Evolutionary conservation across 1,284 basidiomycete genomes (phyloP).

Genomic region (Boletellus dicymbophilus): DNA sequence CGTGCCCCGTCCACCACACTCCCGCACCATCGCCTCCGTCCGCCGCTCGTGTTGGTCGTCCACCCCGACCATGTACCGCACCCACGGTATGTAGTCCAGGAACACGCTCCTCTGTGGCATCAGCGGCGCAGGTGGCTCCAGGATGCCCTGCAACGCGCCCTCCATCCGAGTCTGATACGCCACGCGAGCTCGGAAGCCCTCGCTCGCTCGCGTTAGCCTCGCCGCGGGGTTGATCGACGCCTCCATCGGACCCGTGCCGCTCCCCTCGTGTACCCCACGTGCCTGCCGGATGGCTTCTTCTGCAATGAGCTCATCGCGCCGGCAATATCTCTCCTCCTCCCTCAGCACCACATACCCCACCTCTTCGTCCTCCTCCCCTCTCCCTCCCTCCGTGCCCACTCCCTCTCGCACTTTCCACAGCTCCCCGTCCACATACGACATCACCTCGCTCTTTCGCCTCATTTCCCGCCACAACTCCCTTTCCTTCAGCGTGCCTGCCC

Average conservation of each 20-base stretch:
- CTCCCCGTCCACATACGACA: slow-evolving; percentile 59
- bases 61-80: slow-evolving; percentile 64
- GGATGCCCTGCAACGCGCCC: slow-evolving; percentile 40
- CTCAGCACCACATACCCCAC: slow-evolving; percentile 50
- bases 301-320: slow-evolving; percentile 50
- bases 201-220: slow-evolving; percentile 29
- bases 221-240: slow-evolving; percentile 35
- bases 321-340: slow-evolving; percentile 22
- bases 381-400: slow-evolving; percentile 28
- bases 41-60: slow-evolving; percentile 58
- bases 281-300: slow-evolving; percentile 44
- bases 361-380: slow-evolving; percentile 53
- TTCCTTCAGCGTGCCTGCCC: slow-evolving; percentile 16
- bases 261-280: slow-evolving; percentile 42
- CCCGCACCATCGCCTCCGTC: slow-evolving; percentile 34
- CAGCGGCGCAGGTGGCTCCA: slow-evolving; percentile 32
- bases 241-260: slow-evolving; percentile 30
- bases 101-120: slow-evolving; percentile 46
- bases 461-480: slow-evolving; percentile 30
- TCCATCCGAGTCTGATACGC: slow-evolving; percentile 43
- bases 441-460: slow-evolving; percentile 39
- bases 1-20: too few relatives aligned
- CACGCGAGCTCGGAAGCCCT: slow-evolving; percentile 42
- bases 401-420: slow-evolving; percentile 6
- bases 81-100: slow-evolving; percentile 73